phyloP scores from a whole-genome alignment of 169 alveolate species.

The Cryptosporidium baileyi region DNA sequence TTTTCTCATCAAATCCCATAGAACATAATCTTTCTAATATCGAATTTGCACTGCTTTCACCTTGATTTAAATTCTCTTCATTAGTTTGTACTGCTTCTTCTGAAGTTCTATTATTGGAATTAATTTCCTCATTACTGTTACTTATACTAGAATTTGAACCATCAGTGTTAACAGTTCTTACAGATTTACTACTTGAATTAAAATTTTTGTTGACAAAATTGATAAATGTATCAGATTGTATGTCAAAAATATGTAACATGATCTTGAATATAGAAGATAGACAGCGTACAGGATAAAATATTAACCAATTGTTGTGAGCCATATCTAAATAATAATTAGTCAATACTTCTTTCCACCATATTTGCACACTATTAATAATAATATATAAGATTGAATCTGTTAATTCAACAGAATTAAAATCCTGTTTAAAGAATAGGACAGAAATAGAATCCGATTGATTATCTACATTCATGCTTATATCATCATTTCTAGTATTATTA shows the following conservation, averaged over 20 bases:
- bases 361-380: slow-evolving; percentile 13
- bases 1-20: slow-evolving; percentile 52
- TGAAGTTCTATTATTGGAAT: too few relatives aligned
- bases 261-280: slow-evolving; percentile 52
- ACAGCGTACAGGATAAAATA: slow-evolving; percentile 39
- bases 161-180: neutral
- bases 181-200: neutral
- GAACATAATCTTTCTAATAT: slow-evolving; percentile 7
- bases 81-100: neutral
- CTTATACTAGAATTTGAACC: neutral
- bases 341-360: slow-evolving; percentile 63
- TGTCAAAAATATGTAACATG: slow-evolving; percentile 38
- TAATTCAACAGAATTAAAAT: slow-evolving; percentile 31
- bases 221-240: slow-evolving; percentile 51
- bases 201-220: slow-evolving; percentile 29
- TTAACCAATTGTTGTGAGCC: slow-evolving; percentile 62
- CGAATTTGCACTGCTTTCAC: neutral
- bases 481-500: neutral
- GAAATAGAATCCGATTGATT: neutral
- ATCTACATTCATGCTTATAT: neutral
- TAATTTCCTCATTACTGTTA: neutral
- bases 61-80: neutral
- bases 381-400: slow-evolving; percentile 29
- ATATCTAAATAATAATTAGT: slow-evolving; percentile 55
- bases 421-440: neutral